Evolutionary conservation across 2,329 filamentous ascomycete species (phyloP).

Genomic region (Alternaria solani): DNA sequence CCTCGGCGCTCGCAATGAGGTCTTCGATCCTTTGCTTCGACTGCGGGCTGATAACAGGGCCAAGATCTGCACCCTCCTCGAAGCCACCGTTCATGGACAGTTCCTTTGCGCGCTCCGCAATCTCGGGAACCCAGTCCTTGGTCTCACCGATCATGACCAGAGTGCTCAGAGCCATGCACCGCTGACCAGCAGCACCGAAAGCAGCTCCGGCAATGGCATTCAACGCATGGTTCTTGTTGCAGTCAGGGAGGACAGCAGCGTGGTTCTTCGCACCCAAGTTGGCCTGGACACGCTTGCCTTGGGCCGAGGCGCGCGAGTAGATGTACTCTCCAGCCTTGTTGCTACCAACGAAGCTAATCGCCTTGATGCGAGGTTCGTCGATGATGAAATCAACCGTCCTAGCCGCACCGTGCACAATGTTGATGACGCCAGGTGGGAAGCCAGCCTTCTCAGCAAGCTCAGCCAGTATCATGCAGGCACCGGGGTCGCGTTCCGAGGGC

Average conservation of each 20-base stretch:
- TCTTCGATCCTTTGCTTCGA: slow-evolving; percentile 80
- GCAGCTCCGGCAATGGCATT: slow-evolving; percentile 85
- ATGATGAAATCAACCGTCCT: slow-evolving; percentile 86
- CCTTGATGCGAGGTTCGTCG: slow-evolving; percentile 85
- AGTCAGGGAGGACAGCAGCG: slow-evolving; percentile 82
- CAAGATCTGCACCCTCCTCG: slow-evolving; percentile 79
- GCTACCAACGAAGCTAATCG: slow-evolving; percentile 83
- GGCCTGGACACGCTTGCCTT: slow-evolving; percentile 88
- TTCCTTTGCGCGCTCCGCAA: slow-evolving; percentile 76
- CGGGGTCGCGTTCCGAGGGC: slow-evolving; percentile 85
- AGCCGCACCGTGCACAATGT: slow-evolving; percentile 82
- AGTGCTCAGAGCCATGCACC: slow-evolving; percentile 87
- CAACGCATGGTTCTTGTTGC: slow-evolving; percentile 88
- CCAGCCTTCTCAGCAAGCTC: slow-evolving; percentile 82
- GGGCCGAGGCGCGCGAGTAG: slow-evolving; percentile 77
- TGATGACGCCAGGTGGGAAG: slow-evolving; percentile 82
- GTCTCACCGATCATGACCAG: slow-evolving; percentile 86
- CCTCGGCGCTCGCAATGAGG: slow-evolving; percentile 78
- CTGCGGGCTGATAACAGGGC: slow-evolving; percentile 81
- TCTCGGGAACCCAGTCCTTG: slow-evolving; percentile 80
- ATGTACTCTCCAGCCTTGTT: slow-evolving; percentile 93
- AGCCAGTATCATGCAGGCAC: slow-evolving; percentile 83
- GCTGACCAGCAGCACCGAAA: slow-evolving; percentile 84
- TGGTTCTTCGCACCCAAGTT: slow-evolving; percentile 92
- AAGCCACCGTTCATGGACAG: slow-evolving; percentile 83